Percentiles rank a stretch among this genome's conserved stretches.
Conservation (phyloP, 164 flowering plant genomes). For the Piper betle region DNA sequence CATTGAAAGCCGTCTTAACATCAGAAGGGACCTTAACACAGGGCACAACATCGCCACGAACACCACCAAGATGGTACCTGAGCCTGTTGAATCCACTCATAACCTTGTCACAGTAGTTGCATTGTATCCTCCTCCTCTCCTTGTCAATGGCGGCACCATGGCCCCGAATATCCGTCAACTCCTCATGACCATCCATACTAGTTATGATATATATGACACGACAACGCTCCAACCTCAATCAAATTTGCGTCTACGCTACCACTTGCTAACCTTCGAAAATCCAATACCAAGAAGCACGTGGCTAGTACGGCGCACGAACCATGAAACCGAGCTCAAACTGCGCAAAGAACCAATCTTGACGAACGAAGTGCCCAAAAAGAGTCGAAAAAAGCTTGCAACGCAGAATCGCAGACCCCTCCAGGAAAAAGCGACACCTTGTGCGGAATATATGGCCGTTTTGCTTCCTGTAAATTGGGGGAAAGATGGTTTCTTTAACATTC, state of each 20-base stretch:
- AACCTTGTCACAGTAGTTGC: constrained; percentile 42
- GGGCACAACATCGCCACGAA: constrained; percentile 34
- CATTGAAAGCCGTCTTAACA: constrained; percentile 23
- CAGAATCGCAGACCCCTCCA: too few species aligned
- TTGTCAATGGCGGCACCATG: constrained; percentile 29
- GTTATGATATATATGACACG: background rate
- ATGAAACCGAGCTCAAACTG: background rate
- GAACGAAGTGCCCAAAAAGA: too few species aligned
- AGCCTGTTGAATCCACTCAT: constrained; percentile 34
- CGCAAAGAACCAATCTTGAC: too few species aligned
- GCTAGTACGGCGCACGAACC: background rate
- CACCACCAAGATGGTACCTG: constrained; percentile 38
- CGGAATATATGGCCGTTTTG: too few species aligned
- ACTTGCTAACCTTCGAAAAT: too few species aligned
- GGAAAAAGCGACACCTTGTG: too few species aligned
- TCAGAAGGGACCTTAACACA: constrained; percentile 31
- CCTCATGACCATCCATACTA: constrained; percentile 14
- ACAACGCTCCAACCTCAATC: background rate
- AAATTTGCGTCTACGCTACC: too few species aligned
- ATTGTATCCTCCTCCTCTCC: constrained; percentile 20
- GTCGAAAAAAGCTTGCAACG: too few species aligned
- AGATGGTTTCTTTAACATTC: too few species aligned
- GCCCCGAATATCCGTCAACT: constrained; percentile 10
- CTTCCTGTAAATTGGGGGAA: too few species aligned
- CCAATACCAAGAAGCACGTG: background rate